Percentiles rank a stretch among this genome's conserved stretches.
Conservation (phyloP, 257 asterid species). For the Gynochthodes officinalis region DNA sequence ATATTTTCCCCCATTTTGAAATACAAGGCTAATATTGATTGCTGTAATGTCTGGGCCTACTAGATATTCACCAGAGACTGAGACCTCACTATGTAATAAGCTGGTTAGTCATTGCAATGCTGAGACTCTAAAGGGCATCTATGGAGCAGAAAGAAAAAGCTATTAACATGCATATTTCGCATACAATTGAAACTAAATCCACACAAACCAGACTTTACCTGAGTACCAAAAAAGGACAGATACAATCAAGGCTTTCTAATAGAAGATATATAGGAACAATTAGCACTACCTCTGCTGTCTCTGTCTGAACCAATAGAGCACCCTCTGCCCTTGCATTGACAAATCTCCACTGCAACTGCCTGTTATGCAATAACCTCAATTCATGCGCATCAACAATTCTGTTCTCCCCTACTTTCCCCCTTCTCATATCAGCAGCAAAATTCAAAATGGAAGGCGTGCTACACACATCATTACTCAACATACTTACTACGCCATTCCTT, state of each 20-base stretch:
- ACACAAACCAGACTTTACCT: neutral
- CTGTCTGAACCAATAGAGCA: constrained; percentile 49
- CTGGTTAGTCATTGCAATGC: neutral
- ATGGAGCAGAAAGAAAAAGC: neutral
- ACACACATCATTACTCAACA: constrained; percentile 30
- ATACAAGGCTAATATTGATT: neutral
- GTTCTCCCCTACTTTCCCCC: constrained; percentile 66
- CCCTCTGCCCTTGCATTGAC: constrained; percentile 64
- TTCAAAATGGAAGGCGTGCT: constrained; percentile 52
- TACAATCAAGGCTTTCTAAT: neutral
- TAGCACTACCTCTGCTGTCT: constrained; percentile 61
- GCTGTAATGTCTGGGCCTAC: neutral
- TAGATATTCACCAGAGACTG: neutral
- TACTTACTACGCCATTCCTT: constrained; percentile 41
- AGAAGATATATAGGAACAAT: neutral
- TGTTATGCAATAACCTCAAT: constrained; percentile 60
- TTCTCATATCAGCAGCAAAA: constrained; percentile 63
- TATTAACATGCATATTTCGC: neutral
- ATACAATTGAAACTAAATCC: neutral
- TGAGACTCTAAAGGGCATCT: neutral
- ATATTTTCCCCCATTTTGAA: neutral
- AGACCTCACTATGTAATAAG: neutral
- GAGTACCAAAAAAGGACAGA: neutral
- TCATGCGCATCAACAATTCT: constrained; percentile 68
- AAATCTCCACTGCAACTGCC: constrained; percentile 79